Evolutionary conservation across 169 alveolate genomes (phyloP).

Genomic region (Plasmodium fragile): DNA sequence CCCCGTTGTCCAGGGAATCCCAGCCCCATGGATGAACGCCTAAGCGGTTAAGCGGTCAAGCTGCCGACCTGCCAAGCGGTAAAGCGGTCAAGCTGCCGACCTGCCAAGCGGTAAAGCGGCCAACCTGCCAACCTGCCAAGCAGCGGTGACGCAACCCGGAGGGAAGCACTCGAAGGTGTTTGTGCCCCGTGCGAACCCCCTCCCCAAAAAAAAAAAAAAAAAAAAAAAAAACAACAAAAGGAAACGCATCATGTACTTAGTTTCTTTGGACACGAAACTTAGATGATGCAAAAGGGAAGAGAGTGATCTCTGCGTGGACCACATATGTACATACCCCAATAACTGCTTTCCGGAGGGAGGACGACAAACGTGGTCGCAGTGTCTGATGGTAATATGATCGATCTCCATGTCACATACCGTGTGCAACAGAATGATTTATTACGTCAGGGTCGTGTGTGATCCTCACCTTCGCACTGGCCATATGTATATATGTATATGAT

Average conservation of each 20-base stretch:
- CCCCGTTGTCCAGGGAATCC: slow-evolving; percentile 31
- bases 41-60: too few relatives aligned
- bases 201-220: neutral
- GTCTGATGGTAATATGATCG: neutral
- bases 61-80: too few relatives aligned
- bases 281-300: neutral
- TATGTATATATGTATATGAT: neutral
- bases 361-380: neutral
- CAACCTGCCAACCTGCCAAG: too few relatives aligned
- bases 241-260: neutral
- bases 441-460: neutral
- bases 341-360: neutral
- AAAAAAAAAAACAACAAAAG: too few relatives aligned
- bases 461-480: neutral
- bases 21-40: slow-evolving; percentile 54
- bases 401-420: neutral
- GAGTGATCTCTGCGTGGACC: neutral
- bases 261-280: neutral
- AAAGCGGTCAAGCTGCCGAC: too few relatives aligned
- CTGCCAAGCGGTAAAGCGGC: too few relatives aligned
- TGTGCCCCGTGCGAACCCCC: too few relatives aligned
- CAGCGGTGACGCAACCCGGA: neutral
- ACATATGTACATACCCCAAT: neutral
- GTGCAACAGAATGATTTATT: neutral
- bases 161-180: neutral